Base-by-base conservation (phyloP, 495 filamentous ascomycete genomes). In the Aspergillus hancockii region DNA sequence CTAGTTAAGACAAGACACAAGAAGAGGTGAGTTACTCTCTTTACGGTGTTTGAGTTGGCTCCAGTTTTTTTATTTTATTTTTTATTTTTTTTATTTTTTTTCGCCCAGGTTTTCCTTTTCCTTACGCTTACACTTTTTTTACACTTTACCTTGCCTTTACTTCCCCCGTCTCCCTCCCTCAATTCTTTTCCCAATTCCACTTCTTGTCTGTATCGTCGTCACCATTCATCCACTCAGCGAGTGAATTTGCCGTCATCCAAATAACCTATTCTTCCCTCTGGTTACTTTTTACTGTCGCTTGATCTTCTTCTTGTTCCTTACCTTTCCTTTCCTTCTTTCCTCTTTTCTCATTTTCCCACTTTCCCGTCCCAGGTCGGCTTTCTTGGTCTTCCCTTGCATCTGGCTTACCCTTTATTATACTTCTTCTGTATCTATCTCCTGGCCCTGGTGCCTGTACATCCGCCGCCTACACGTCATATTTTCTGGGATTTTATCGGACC, bases 361-460 rank as follows among this genome's bases (percentile, higher is more conserved):
- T 52, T 56, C 25, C 25, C 43, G 8, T 23, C 18, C 19, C 19
- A 22, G 5, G 21, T 59, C 56, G 43, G 25, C 54, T 45, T 28
- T 36, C 25, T 40, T 38, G 23, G 31, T 50, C 46, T 49, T 34
- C 31, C 12, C 34, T 51, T 25, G 10, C 25, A 51, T 51, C 21
- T 40, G 8, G 13, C 43, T 36, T 46, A 59, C 25, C 52, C 53
- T 21, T 36, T 23, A 51, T 54, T 52, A 38, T 45, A 14, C 38
- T 54, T 54, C 32, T 36, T 54, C 51, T 23, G 30, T 40, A 21
- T 46, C 52, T 53, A 58, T 52, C 51, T 45, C 52, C 55, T 59
- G 56, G 57, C 61, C 53, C 49, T 56, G 34, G 61, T 63, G 50
- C 57, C 57, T 59, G 56, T 59, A 59, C 23, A 56, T 63, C 55